Percentiles rank a stretch among this genome's conserved stretches.
Evolutionary conservation across 164 flowering plant genomes (phyloP).

Genomic region (Annona cherimola): DNA sequence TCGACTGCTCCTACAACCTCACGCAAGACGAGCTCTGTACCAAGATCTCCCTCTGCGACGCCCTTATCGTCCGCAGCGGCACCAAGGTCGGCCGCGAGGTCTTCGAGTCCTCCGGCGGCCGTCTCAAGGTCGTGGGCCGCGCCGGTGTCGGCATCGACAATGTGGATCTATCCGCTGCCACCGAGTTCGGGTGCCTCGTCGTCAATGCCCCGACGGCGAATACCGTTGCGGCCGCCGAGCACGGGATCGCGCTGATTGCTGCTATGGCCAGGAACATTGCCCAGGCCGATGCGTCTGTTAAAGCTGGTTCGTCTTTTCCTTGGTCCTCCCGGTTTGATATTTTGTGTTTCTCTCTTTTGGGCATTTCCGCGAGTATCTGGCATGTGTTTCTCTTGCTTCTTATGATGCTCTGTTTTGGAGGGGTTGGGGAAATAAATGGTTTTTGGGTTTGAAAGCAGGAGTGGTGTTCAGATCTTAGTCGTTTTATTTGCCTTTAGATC

Average conservation of each 20-base stretch:
- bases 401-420: background rate
- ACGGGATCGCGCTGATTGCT: conserved; percentile 69
- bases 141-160: conserved; percentile 92
- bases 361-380: background rate
- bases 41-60: conserved; percentile 92
- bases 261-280: conserved; percentile 82
- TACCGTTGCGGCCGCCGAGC: conserved; percentile 89
- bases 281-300: conserved; percentile 76
- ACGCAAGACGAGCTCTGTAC: conserved; percentile 75
- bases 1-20: conserved; percentile 73
- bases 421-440: background rate
- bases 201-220: conserved; percentile 87
- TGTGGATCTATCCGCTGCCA: conserved; percentile 79
- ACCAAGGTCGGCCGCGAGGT: conserved; percentile 83
- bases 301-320: conserved; percentile 45
- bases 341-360: background rate
- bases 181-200: conserved; percentile 77
- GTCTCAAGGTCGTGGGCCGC: conserved; percentile 83
- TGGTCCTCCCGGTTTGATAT: background rate
- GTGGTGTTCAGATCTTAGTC: background rate
- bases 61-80: conserved; percentile 77
- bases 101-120: conserved; percentile 63
- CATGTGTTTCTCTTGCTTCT: background rate
- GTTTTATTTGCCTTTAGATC: background rate
- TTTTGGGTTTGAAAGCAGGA: background rate